Percentiles rank a stretch among this genome's conserved stretches.
These are phyloP conservation scores for Apiotrichum laibachii DNA, from an alignment of 1,284 basidiomycete species.

Conservation along the genomic window DNA sequence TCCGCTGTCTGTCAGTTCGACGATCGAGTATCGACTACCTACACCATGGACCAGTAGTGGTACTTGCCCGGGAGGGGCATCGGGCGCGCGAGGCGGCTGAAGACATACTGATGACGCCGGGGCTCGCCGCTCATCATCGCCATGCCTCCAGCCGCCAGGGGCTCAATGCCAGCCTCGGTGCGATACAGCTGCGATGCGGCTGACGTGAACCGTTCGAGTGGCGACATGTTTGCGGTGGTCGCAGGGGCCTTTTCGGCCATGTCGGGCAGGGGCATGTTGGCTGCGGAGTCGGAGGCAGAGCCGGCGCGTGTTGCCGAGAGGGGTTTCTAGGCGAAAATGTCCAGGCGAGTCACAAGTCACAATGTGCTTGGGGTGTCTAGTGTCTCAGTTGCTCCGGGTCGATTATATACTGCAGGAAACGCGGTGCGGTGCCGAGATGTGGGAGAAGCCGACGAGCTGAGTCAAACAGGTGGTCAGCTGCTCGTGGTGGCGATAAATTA, in stretches of 20 bases:
- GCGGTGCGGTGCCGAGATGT: too few relatives aligned
- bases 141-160: neutral
- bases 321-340: too few relatives aligned
- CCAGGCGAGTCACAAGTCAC: too few relatives aligned
- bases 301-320: too few relatives aligned
- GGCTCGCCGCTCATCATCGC: neutral
- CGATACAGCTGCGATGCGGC: neutral
- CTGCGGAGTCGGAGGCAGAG: too few relatives aligned
- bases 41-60: conserved; percentile 33
- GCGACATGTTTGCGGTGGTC: neutral
- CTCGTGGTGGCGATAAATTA: too few relatives aligned
- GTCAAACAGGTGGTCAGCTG: too few relatives aligned
- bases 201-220: conserved; percentile 7
- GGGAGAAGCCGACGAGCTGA: too few relatives aligned
- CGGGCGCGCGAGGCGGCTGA: conserved; percentile 27
- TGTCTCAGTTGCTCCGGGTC: too few relatives aligned
- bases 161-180: neutral
- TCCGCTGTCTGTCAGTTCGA: conserved; percentile 6
- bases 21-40: conserved; percentile 9
- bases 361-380: too few relatives aligned
- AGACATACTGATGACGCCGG: conserved; percentile 20
- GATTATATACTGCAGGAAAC: too few relatives aligned
- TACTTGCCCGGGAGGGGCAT: conserved; percentile 25
- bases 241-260: neutral
- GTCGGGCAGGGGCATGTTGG: too few relatives aligned